Conservation (phyloP, 257 asterid genomes). For the Lavandula angustifolia region DNA sequence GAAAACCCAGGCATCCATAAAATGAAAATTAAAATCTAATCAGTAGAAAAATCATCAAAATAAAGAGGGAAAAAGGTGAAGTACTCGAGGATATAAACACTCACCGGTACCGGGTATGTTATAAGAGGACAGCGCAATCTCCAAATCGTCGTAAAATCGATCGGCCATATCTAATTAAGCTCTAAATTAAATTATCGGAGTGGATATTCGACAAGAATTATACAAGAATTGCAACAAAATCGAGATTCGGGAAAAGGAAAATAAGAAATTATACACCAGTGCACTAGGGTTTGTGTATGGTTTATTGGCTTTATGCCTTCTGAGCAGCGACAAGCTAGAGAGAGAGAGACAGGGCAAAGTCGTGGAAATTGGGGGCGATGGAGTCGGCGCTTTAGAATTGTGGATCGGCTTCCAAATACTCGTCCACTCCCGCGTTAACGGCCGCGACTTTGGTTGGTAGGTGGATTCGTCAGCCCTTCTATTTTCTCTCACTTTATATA, state of each 20-base stretch:
- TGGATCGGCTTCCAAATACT: conserved; percentile 27
- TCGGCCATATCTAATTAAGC: conserved; percentile 38
- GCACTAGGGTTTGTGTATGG: conserved; percentile 45
- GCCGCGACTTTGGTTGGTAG: conserved; percentile 3
- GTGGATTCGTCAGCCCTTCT: not conserved
- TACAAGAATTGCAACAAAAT: not conserved
- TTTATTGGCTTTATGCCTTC: conserved; percentile 19
- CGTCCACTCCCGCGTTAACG: conserved; percentile 42
- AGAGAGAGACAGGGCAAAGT: not conserved
- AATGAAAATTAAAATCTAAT: not conserved
- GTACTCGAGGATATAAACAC: conserved; percentile 17
- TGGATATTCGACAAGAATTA: conserved; percentile 7
- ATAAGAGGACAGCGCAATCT: conserved; percentile 40
- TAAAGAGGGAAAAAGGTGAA: not conserved
- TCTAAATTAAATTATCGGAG: not conserved
- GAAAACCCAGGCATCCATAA: conserved; percentile 21
- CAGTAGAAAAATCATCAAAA: not conserved
- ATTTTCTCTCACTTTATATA: too few relatives aligned
- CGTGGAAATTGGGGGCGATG: conserved; percentile 3
- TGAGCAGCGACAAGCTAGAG: not conserved
- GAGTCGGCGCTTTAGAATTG: conserved; percentile 27
- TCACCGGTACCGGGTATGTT: conserved; percentile 38
- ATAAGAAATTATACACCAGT: not conserved
- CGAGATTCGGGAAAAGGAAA: not conserved
- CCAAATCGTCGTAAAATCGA: conserved; percentile 50